Conservation (phyloP, 2,329 filamentous ascomycete species). For the Phaeophleospora eucalypticola region DNA sequence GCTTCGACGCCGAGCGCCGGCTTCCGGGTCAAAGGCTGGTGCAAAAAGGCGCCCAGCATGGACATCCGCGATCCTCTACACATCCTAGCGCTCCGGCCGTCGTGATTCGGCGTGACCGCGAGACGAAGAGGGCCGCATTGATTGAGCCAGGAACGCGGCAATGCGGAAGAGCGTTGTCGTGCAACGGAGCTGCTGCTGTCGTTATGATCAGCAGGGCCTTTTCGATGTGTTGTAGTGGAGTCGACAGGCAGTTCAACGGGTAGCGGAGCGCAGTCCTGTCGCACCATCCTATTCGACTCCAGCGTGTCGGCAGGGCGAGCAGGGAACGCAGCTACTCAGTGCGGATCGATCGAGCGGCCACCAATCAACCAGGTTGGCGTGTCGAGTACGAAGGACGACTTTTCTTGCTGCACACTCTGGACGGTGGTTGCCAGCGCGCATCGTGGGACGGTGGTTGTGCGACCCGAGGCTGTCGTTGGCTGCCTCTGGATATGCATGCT, state of each 20-base stretch:
- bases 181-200: background rate
- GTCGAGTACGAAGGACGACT: background rate
- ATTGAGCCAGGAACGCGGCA: slow-evolving; percentile 2
- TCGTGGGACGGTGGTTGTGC: slow-evolving; percentile 2
- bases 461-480: slow-evolving; percentile 1
- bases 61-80: slow-evolving; percentile 1
- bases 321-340: background rate
- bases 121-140: background rate
- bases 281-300: background rate
- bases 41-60: slow-evolving; percentile 4
- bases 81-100: slow-evolving; percentile 2
- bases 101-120: slow-evolving; percentile 5
- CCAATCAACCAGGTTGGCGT: slow-evolving; percentile 1
- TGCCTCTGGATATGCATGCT: background rate
- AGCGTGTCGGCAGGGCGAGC: background rate
- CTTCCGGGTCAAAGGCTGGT: background rate
- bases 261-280: background rate
- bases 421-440: slow-evolving; percentile 3
- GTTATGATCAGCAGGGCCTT: background rate
- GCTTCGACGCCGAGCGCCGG: background rate
- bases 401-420: no score
- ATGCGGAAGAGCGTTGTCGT: background rate
- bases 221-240: background rate
- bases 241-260: no score
- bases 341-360: background rate